phyloP scores from a whole-genome alignment of 306 rosid genomes.

The Malus sieversii region DNA sequence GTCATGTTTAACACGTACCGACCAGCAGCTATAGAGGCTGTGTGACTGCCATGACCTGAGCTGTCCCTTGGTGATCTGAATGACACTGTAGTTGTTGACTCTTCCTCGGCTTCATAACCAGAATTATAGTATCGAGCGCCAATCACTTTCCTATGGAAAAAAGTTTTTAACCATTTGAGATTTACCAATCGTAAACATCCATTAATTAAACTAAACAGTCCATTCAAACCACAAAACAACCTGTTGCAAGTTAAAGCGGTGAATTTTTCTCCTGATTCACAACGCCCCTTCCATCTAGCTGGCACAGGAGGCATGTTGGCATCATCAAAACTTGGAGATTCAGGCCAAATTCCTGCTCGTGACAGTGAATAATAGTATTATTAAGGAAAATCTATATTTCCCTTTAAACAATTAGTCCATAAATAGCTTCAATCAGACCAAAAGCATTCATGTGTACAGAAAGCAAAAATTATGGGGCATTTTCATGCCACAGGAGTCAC shows the following conservation, averaged over 20 bases:
- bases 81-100: conserved; percentile 37
- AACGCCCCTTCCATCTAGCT: conserved; percentile 52
- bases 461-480: not conserved
- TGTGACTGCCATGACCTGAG: conserved; percentile 79
- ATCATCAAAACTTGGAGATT: conserved; percentile 70
- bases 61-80: conserved; percentile 74
- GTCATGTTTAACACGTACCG: conserved; percentile 54
- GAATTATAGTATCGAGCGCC: conserved; percentile 77
- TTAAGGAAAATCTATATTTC: not conserved
- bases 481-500: not conserved
- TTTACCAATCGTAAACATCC: not conserved
- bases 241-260: conserved; percentile 74
- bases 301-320: conserved; percentile 66
- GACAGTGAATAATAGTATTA: conserved; percentile 12
- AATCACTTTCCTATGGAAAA: conserved; percentile 56
- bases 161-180: conserved; percentile 24
- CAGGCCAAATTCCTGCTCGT: conserved; percentile 77
- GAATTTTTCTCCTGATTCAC: conserved; percentile 74
- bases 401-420: not conserved
- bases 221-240: conserved; percentile 29
- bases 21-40: conserved; percentile 70
- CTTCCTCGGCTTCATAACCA: conserved; percentile 66
- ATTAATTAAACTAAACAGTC: conserved; percentile 6
- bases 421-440: not conserved
- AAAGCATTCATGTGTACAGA: not conserved